Evolutionary conservation across 176 grass and related monocot genomes (phyloP).

Genomic region (Carex kokanica): DNA sequence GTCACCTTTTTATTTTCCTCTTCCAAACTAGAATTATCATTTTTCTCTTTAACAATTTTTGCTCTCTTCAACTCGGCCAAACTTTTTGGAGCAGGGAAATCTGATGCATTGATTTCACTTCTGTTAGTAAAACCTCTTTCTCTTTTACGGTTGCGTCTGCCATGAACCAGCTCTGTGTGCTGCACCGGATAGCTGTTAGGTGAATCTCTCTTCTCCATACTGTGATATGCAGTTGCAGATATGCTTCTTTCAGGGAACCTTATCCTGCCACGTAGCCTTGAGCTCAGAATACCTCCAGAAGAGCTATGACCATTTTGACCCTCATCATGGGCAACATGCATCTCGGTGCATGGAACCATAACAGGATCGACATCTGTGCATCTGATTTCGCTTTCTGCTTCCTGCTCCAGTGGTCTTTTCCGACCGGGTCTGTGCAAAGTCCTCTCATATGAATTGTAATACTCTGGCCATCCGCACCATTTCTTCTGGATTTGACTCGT

Average conservation of each 20-base stretch:
- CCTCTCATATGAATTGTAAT: neutral
- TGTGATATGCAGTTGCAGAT: neutral
- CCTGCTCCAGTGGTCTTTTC: neutral
- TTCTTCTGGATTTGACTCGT: too few relatives aligned
- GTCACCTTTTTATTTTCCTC: constrained; percentile 38
- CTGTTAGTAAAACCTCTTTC: neutral
- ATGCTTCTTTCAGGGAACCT: constrained; percentile 32
- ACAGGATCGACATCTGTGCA: neutral
- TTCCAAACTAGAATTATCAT: constrained; percentile 37
- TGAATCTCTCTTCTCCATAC: neutral
- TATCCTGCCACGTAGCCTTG: constrained; percentile 50
- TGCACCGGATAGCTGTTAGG: neutral
- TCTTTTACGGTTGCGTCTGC: neutral
- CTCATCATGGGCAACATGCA: constrained; percentile 23
- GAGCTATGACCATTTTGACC: neutral
- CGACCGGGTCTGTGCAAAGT: neutral
- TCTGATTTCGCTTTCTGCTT: neutral
- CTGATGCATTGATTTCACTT: constrained; percentile 29
- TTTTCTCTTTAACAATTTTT: constrained; percentile 30
- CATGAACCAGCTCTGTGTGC: neutral
- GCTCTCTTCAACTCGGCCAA: constrained; percentile 59
- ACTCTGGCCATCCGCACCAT: neutral
- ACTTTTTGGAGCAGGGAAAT: constrained; percentile 61
- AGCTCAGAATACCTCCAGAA: constrained; percentile 7
- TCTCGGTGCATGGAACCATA: neutral